Conservation (phyloP, 805 yeast species). For the Monosporozyma aerobia region DNA sequence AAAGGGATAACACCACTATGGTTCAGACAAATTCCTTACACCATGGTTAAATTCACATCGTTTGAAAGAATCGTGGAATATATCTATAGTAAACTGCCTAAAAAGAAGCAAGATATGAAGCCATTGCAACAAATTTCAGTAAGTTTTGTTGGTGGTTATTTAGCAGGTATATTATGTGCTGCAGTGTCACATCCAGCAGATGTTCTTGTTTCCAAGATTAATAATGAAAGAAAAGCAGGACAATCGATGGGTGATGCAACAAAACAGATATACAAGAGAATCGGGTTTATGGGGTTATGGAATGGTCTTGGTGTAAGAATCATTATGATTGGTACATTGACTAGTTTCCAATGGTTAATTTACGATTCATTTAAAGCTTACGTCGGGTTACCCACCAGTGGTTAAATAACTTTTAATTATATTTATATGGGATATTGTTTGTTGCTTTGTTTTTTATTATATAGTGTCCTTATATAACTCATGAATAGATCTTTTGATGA, state of each 20-base stretch:
- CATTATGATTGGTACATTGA: constrained; percentile 93
- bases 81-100: constrained; percentile 67
- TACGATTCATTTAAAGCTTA: constrained; percentile 95
- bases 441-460: neutral
- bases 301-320: constrained; percentile 91
- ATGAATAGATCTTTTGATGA: constrained; percentile 26
- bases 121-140: constrained; percentile 83
- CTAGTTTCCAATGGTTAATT: constrained; percentile 94
- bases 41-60: constrained; percentile 93
- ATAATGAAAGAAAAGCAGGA: constrained; percentile 52
- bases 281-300: constrained; percentile 91
- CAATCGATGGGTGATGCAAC: constrained; percentile 65
- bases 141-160: constrained; percentile 89
- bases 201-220: constrained; percentile 92
- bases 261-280: constrained; percentile 60
- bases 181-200: constrained; percentile 98
- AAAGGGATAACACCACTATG: constrained; percentile 88
- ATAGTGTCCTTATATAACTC: neutral
- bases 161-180: constrained; percentile 97
- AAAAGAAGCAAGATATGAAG: constrained; percentile 61
- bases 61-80: constrained; percentile 84
- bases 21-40: constrained; percentile 97
- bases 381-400: constrained; percentile 92
- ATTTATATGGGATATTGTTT: neutral
- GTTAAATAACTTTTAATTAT: constrained; percentile 31